A percentile compares a stretch with the other conserved stretches of the same genome.
Evolutionary conservation across 106 monocot genomes (phyloP).

Genomic region (Dendrobium huoshanense): DNA sequence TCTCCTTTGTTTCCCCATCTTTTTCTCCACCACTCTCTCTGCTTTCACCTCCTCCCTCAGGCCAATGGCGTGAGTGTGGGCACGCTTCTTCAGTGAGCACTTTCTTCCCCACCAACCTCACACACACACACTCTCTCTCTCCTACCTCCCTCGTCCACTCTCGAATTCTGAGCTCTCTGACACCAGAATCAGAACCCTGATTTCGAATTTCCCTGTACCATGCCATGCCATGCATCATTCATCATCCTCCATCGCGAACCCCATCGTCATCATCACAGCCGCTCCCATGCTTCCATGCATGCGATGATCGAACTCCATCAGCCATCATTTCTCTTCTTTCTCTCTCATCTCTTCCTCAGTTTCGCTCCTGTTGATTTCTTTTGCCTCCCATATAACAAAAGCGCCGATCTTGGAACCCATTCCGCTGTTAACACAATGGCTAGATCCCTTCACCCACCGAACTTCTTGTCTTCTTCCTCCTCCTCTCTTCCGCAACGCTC

Average conservation of each 20-base stretch:
- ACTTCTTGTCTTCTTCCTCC: conserved; percentile 18
- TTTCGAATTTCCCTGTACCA: conserved; percentile 12
- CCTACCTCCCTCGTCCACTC: not conserved
- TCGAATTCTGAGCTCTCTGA: conserved; percentile 17
- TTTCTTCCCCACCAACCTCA: not conserved
- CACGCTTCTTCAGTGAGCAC: conserved; percentile 12
- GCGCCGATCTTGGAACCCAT: not conserved
- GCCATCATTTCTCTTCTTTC: conserved; percentile 14
- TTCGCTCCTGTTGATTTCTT: not conserved
- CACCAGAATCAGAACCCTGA: conserved; percentile 30
- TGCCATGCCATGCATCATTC: conserved; percentile 8
- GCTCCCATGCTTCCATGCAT: conserved; percentile 7
- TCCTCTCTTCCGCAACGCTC: conserved; percentile 9
- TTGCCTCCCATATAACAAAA: conserved; percentile 10
- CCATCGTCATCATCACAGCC: conserved; percentile 14
- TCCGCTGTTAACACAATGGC: conserved; percentile 24
- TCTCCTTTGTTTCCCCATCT: not conserved
- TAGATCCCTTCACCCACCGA: not conserved
- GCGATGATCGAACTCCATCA: not conserved
- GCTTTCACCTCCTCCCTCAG: not conserved
- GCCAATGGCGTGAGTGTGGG: conserved; percentile 9
- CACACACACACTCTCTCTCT: conserved; percentile 14
- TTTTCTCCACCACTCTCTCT: not conserved
- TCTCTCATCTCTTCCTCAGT: not conserved
- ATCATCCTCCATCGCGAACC: not conserved